phyloP scores from a whole-genome alignment of 176 grass and related monocot genomes.

The Musa schizocarpa region DNA sequence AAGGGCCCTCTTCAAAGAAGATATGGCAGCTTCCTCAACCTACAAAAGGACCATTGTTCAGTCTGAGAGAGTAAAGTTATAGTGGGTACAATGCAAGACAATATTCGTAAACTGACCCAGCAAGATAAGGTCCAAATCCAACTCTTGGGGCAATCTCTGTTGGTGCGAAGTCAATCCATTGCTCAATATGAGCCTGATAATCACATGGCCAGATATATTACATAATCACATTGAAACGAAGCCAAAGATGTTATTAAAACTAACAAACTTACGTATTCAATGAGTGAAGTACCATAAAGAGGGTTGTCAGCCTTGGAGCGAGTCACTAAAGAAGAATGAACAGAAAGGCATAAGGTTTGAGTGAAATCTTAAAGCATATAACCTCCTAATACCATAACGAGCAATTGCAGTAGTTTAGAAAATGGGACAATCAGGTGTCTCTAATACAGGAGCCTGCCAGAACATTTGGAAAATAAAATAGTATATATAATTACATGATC shows the following conservation, averaged over 20 bases:
- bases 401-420: conserved; percentile 83
- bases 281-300: conserved; percentile 60
- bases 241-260: not conserved
- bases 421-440: conserved; percentile 59
- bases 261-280: conserved; percentile 61
- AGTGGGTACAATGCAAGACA: not conserved
- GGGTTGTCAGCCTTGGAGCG: conserved; percentile 48
- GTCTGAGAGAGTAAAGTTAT: not conserved
- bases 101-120: conserved; percentile 24
- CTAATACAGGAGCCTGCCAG: conserved; percentile 48
- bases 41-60: conserved; percentile 10
- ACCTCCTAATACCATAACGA: conserved; percentile 40
- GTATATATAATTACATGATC: not conserved
- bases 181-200: conserved; percentile 52
- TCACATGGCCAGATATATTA: not conserved
- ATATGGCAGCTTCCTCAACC: conserved; percentile 45
- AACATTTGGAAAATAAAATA: not conserved
- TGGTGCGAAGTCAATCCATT: conserved; percentile 63
- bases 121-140: conserved; percentile 29
- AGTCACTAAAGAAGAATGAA: conserved; percentile 35
- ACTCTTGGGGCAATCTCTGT: conserved; percentile 47
- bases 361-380: not conserved
- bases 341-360: not conserved
- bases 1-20: conserved; percentile 56
- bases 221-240: not conserved